phyloP scores from a whole-genome alignment of 768 basidiomycete species.

The Boletellus sp. region DNA sequence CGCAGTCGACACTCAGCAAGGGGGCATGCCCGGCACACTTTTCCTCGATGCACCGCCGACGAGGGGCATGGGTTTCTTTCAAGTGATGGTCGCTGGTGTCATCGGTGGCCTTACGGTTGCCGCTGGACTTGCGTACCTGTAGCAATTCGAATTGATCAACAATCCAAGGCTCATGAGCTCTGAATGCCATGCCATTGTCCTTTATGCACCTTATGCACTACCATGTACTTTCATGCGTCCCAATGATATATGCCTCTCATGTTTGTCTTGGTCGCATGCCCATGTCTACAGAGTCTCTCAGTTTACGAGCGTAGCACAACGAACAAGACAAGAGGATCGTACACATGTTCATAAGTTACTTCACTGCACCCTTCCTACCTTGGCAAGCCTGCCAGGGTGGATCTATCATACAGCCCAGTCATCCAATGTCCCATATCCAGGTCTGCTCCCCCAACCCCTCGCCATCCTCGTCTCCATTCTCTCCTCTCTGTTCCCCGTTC shows the following conservation, averaged over 20 bases:
- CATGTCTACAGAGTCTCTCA: not conserved
- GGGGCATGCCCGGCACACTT: constrained; percentile 31
- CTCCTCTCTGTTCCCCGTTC: constrained; percentile 38
- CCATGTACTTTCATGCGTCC: constrained; percentile 9
- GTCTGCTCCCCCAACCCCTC: constrained; percentile 45
- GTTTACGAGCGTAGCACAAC: too few relatives aligned
- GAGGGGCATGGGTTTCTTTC: constrained; percentile 27
- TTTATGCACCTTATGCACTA: constrained; percentile 12
- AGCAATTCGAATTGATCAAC: constrained; percentile 21
- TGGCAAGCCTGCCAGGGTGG: not conserved
- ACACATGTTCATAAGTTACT: constrained; percentile 10
- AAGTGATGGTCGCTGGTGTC: constrained; percentile 31
- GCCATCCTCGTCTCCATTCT: constrained; percentile 50
- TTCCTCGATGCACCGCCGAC: constrained; percentile 17
- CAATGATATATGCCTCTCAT: constrained; percentile 17
- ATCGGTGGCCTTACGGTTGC: constrained; percentile 31
- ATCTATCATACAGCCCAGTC: constrained; percentile 51
- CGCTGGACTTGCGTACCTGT: constrained; percentile 30
- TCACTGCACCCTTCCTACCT: not conserved
- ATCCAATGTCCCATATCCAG: constrained; percentile 41
- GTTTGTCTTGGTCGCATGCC: not conserved
- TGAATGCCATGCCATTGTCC: constrained; percentile 7
- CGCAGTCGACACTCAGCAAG: constrained; percentile 30
- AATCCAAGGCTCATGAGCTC: not conserved
- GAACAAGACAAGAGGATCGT: too few relatives aligned